Evolutionary conservation across 1,284 basidiomycete genomes (phyloP).

Genomic region (Naganishia cerealis): DNA sequence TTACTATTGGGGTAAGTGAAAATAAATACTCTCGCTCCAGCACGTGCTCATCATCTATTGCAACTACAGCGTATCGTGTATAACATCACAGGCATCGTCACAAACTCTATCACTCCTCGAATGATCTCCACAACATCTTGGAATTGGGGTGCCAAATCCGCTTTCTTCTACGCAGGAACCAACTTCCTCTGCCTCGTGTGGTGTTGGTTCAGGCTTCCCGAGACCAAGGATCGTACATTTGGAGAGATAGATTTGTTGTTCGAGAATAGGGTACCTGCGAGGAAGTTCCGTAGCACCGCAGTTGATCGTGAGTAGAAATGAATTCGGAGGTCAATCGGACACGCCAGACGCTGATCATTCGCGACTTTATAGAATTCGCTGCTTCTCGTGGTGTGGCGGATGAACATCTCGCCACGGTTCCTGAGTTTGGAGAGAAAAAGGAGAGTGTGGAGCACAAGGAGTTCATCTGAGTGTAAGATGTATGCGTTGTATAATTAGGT

Average conservation of each 20-base stretch:
- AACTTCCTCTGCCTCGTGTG: conserved; percentile 48
- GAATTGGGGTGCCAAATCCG: conserved; percentile 45
- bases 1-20: conserved; percentile 51
- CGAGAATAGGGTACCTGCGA: conserved; percentile 45
- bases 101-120: conserved; percentile 44
- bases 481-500: neutral
- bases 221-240: conserved; percentile 52
- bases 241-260: conserved; percentile 53
- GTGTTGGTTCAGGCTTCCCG: conserved; percentile 50
- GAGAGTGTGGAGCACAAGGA: conserved; percentile 8
- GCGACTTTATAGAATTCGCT: conserved; percentile 4
- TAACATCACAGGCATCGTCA: conserved; percentile 54
- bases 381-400: neutral
- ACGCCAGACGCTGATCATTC: neutral
- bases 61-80: conserved; percentile 45
- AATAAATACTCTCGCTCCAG: neutral
- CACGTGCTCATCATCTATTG: neutral
- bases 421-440: conserved; percentile 11
- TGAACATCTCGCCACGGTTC: neutral
- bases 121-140: conserved; percentile 43
- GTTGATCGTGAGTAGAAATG: conserved; percentile 36
- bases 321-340: neutral
- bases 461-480: neutral
- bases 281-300: conserved; percentile 49
- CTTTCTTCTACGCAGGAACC: conserved; percentile 46